A percentile compares a stretch with the other conserved stretches of the same genome.
phyloP scores from a whole-genome alignment of 1,284 basidiomycete genomes.

The Coniferiporia sulphurascens region DNA sequence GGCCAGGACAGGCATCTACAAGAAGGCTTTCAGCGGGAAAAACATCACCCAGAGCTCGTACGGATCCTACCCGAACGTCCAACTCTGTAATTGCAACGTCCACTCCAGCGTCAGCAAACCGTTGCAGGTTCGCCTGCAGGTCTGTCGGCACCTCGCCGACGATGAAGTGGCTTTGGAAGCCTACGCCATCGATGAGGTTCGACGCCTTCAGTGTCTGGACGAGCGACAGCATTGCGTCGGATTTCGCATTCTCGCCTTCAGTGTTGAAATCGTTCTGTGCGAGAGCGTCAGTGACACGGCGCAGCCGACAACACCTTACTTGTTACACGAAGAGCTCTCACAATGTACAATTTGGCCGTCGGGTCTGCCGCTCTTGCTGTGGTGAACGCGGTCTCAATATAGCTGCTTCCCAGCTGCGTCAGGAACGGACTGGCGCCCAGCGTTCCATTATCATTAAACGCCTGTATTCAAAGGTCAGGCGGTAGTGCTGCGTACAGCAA shows the following conservation, averaged over 20 bases:
- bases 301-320: not conserved
- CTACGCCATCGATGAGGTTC: constrained; percentile 50
- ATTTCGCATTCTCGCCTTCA: constrained; percentile 45
- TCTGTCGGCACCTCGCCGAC: constrained; percentile 44
- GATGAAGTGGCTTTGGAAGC: constrained; percentile 44
- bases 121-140: constrained; percentile 40
- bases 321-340: not conserved
- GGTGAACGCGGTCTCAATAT: constrained; percentile 39
- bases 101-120: constrained; percentile 48
- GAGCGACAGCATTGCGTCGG: constrained; percentile 46
- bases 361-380: constrained; percentile 42
- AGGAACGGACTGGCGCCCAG: constrained; percentile 44
- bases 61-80: constrained; percentile 38
- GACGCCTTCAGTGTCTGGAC: constrained; percentile 40
- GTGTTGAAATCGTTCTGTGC: constrained; percentile 53
- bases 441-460: constrained; percentile 57
- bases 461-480: constrained; percentile 28
- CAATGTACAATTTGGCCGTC: constrained; percentile 28
- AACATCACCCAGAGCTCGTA: not conserved
- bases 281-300: not conserved
- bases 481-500: not conserved
- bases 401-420: constrained; percentile 39
- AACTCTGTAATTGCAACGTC: constrained; percentile 58
- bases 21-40: not conserved
- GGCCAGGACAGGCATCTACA: constrained; percentile 45